Evolutionary conservation across 192 early-diverging fungal genomes (phyloP).

Genomic region (Mortierella alpina): DNA sequence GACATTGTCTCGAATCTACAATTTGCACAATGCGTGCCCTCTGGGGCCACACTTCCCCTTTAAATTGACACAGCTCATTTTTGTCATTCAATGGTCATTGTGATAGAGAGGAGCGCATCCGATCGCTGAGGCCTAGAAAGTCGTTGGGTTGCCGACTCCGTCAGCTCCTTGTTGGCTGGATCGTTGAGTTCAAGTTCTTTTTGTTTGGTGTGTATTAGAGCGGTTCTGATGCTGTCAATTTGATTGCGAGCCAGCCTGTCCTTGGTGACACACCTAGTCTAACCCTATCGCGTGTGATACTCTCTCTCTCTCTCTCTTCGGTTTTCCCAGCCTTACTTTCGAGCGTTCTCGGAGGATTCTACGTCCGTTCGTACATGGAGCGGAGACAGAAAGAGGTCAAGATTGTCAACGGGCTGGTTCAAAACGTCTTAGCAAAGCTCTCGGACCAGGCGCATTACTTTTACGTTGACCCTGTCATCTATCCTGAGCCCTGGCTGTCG

Average conservation of each 20-base stretch:
- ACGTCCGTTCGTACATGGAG: constrained; percentile 11
- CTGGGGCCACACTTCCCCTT: too few species aligned
- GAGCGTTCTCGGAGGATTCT: constrained; percentile 2
- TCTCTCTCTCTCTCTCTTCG: background rate
- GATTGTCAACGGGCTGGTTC: constrained; percentile 41
- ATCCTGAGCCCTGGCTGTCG: constrained; percentile 55
- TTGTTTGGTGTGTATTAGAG: constrained; percentile 12
- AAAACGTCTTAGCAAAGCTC: constrained; percentile 37
- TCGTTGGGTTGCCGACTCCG: constrained; percentile 30
- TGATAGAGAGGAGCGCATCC: constrained; percentile 31
- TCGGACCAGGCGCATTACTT: constrained; percentile 65
- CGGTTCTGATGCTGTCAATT: background rate
- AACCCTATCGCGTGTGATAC: background rate
- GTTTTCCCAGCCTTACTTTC: constrained; percentile 2
- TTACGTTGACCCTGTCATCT: constrained; percentile 72
- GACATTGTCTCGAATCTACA: background rate
- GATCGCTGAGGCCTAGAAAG: constrained; percentile 37
- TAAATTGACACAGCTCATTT: background rate
- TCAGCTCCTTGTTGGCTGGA: constrained; percentile 38
- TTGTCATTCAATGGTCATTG: background rate
- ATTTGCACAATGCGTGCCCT: too few species aligned
- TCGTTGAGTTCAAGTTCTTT: constrained; percentile 34
- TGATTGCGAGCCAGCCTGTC: background rate
- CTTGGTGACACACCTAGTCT: background rate
- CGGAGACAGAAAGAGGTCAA: constrained; percentile 22